Conservation (phyloP, 2,329 filamentous ascomycete species). For the Macrophomina pseudophaseolina region DNA sequence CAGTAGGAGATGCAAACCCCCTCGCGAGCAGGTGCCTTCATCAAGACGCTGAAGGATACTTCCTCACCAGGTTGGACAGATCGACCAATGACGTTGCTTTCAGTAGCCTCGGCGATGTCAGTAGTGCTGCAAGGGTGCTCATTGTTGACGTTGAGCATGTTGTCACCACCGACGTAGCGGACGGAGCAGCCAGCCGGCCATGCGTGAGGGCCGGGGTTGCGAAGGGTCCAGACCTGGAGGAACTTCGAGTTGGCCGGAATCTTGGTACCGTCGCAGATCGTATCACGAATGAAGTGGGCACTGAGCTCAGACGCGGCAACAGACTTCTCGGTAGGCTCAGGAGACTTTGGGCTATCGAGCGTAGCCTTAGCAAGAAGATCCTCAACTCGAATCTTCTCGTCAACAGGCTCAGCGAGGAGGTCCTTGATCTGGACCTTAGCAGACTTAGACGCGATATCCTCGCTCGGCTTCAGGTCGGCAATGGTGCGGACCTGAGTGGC, state of each 20-base stretch:
- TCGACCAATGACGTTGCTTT: conserved; percentile 77
- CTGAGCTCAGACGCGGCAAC: conserved; percentile 50
- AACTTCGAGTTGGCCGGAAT: conserved; percentile 75
- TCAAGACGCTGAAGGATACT: conserved; percentile 78
- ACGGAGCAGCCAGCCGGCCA: conserved; percentile 93
- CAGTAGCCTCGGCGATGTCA: conserved; percentile 77
- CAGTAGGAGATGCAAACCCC: conserved; percentile 94
- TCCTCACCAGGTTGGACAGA: conserved; percentile 75
- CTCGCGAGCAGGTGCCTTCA: conserved; percentile 77
- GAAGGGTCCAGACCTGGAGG: conserved; percentile 88
- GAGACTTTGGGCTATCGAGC: conserved; percentile 23
- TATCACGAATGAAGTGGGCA: conserved; percentile 77
- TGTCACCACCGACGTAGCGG: conserved; percentile 90
- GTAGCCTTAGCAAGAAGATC: conserved; percentile 30
- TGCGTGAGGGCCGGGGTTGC: conserved; percentile 75
- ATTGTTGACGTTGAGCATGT: conserved; percentile 91
- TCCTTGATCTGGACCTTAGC: conserved; percentile 47
- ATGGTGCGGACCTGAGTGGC: conserved; percentile 70
- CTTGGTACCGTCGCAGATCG: conserved; percentile 76
- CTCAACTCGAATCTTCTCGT: conserved; percentile 41
- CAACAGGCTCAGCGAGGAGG: conserved; percentile 41
- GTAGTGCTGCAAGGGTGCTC: conserved; percentile 77
- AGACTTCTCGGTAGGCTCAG: conserved; percentile 28
- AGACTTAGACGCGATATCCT: conserved; percentile 44
- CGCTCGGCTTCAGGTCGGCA: conserved; percentile 62